These are phyloP conservation scores for Penicillium sp. DNA, from an alignment of 2,329 filamentous ascomycete genomes.

Conservation along the genomic window DNA sequence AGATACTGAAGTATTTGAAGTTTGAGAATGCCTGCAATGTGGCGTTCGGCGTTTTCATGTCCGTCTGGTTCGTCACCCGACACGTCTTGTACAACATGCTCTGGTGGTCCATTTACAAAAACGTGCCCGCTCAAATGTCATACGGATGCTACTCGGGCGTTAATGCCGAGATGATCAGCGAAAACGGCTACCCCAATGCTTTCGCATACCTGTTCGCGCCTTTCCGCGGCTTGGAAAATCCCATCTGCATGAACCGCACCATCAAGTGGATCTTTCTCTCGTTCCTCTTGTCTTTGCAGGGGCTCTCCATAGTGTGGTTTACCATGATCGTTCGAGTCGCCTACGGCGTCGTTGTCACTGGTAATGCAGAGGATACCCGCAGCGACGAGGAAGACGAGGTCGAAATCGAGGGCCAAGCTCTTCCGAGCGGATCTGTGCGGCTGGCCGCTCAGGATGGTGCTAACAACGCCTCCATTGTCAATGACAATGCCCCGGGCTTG, in stretches of 20 bases:
- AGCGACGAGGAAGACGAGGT: slow-evolving; percentile 73
- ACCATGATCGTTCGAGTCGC: slow-evolving; percentile 83
- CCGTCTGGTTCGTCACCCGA: slow-evolving; percentile 79
- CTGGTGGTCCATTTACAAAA: slow-evolving; percentile 76
- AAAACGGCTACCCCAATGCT: slow-evolving; percentile 41
- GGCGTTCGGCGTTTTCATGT: slow-evolving; percentile 81
- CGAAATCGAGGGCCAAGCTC: slow-evolving; percentile 32
- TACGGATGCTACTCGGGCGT: slow-evolving; percentile 69
- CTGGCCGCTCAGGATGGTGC: slow-evolving; percentile 24
- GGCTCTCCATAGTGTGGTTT: slow-evolving; percentile 84
- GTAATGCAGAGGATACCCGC: slow-evolving; percentile 80
- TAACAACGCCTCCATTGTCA: slow-evolving; percentile 20
- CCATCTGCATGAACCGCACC: slow-evolving; percentile 74
- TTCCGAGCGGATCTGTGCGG: slow-evolving; percentile 28
- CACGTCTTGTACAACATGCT: slow-evolving; percentile 78
- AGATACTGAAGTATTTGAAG: slow-evolving; percentile 88
- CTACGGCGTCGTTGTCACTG: slow-evolving; percentile 69
- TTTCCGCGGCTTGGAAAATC: slow-evolving; percentile 68
- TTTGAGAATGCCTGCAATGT: slow-evolving; percentile 75
- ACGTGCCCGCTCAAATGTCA: slow-evolving; percentile 62
- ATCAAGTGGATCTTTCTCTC: slow-evolving; percentile 77
- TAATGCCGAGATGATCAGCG: slow-evolving; percentile 34
- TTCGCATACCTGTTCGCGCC: slow-evolving; percentile 69
- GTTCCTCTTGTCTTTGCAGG: slow-evolving; percentile 74
- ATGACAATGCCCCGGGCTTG: slow-evolving; percentile 27